phyloP scores from a whole-genome alignment of 2,329 filamentous ascomycete species.

The Herpotrichia juniperi region DNA sequence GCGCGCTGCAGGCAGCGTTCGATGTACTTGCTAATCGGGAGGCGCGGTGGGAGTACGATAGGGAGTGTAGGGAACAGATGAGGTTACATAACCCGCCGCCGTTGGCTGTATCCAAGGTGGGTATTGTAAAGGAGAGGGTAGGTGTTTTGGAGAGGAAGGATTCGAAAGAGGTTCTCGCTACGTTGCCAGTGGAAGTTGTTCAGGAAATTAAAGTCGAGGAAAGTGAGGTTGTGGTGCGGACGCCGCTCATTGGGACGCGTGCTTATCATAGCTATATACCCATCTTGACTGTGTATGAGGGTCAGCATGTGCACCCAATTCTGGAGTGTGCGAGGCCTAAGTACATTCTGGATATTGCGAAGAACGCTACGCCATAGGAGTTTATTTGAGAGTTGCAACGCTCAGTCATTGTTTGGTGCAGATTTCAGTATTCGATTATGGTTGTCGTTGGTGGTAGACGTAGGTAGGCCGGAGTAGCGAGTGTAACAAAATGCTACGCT shows the following conservation, averaged over 20 bases:
- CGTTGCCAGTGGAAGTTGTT: neutral
- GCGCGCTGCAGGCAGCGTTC: slow-evolving; percentile 36
- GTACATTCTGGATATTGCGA: slow-evolving; percentile 24
- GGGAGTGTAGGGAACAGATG: slow-evolving; percentile 15
- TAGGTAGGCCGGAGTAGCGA: no score
- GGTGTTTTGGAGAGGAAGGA: slow-evolving; percentile 1
- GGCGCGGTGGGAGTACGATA: slow-evolving; percentile 34
- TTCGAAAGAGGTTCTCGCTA: neutral
- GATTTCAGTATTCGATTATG: no score
- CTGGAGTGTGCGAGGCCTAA: slow-evolving; percentile 27
- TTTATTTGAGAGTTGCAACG: neutral
- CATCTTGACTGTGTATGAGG: slow-evolving; percentile 24
- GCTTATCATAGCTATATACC: slow-evolving; percentile 37
- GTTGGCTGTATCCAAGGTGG: slow-evolving; percentile 23
- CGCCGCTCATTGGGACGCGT: slow-evolving; percentile 25
- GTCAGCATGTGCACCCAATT: slow-evolving; percentile 19
- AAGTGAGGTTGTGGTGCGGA: slow-evolving; percentile 7
- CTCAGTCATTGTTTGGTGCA: no score
- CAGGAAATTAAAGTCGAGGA: neutral
- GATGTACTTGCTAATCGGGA: slow-evolving; percentile 36
- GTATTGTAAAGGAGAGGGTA: slow-evolving; percentile 15
- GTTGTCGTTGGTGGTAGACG: no score
- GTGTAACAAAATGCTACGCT: no score
- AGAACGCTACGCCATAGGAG: slow-evolving; percentile 19
- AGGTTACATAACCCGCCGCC: neutral